Base-by-base conservation (phyloP, 2,329 filamentous ascomycete species). In the Colletotrichum costaricense region DNA sequence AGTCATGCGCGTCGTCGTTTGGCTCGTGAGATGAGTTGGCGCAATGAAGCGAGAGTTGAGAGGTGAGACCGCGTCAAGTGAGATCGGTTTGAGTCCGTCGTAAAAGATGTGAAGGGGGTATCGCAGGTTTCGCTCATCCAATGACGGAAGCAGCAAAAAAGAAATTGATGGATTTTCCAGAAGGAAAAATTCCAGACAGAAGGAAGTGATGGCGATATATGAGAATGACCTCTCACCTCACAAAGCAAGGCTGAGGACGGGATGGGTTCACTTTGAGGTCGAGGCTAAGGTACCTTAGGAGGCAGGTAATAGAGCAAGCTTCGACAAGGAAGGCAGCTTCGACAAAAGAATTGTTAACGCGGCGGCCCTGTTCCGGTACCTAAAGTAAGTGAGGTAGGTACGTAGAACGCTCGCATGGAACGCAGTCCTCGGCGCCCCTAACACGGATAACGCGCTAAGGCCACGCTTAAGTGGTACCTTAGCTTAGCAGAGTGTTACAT, bases 281-380 rank as follows among this genome's bases (percentile, higher is more conserved):
- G 56, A 73, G 38, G 66, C 59, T 55, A 49, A 35, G 52, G 42
- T 49, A 49, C 42, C 19, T 56, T 14, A 42, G 38, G 14, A 16
- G 14, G 16, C 38, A 42, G 38, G 38, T 42, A 42, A 42, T 16
- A 42, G 54, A 28, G 54, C 26, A 56, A 56, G 54, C 28, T 63
- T 52, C 30, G 46, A 28, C 9, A 35, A 55, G 62, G 19, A 38
- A 60, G 33, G 24, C 35, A 65, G 49, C 63, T 65, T 57, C 52
- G 33, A 35, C 64, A 60, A 55, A 66, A 56, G 70, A 73, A 73
- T 73, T 73, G 67, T 71, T 73, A 73, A 73, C 60, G 49, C 30
- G 60, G 26, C 35, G 56, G 58, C 55, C 60, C 38, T 8, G 38
- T 16, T 42, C 8, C 38, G 38, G 14, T 42, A 46, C 42, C 42